phyloP scores from a whole-genome alignment of 108 stramenopile genomes.

The Fragilariopsis cylindrus region DNA sequence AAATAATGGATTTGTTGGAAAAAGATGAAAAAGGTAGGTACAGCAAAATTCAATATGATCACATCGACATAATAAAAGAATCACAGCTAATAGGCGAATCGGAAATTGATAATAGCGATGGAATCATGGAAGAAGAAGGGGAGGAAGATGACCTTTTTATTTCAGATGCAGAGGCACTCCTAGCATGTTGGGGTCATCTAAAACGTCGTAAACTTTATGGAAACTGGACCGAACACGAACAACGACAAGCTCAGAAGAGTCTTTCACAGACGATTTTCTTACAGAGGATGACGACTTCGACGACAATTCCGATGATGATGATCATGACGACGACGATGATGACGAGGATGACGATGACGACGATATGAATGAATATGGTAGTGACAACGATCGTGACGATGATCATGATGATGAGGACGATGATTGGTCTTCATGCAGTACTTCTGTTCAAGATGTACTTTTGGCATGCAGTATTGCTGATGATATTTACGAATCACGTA shows the following conservation, averaged over 20 bases:
- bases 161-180: slow-evolving; percentile 65
- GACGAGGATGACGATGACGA: slow-evolving; percentile 20
- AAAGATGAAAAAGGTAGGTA: background rate
- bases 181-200: slow-evolving; percentile 73
- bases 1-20: too few species aligned
- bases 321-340: slow-evolving; percentile 24
- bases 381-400: background rate
- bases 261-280: slow-evolving; percentile 26
- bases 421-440: background rate
- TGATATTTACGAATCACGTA: slow-evolving; percentile 1
- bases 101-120: background rate
- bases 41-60: background rate
- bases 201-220: slow-evolving; percentile 59
- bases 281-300: slow-evolving; percentile 30
- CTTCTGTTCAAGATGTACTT: slow-evolving; percentile 15
- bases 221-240: slow-evolving; percentile 49
- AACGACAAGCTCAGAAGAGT: slow-evolving; percentile 40
- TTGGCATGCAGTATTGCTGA: background rate
- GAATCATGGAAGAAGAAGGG: background rate
- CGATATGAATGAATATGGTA: background rate
- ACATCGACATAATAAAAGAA: background rate
- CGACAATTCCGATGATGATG: slow-evolving; percentile 7
- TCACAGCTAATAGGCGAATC: background rate
- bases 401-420: background rate
- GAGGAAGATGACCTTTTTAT: slow-evolving; percentile 5